Percentiles rank a stretch among this genome's conserved stretches.
These are phyloP conservation scores for Podospora anserina DNA, from an alignment of 495 filamentous ascomycete species.

Conservation along the genomic window DNA sequence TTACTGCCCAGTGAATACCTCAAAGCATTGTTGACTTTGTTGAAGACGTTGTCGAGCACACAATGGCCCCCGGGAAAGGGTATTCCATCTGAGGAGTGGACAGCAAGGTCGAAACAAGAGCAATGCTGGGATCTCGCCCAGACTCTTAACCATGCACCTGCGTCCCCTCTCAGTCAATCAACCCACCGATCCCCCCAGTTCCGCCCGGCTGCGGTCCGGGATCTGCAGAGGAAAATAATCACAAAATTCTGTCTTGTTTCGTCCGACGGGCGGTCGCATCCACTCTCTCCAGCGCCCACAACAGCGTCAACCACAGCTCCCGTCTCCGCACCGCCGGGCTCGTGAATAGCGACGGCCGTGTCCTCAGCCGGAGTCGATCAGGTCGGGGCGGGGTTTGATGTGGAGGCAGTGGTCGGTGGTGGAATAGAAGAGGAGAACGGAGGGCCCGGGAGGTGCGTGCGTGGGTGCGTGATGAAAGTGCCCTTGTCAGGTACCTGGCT, in stretches of 20 bases:
- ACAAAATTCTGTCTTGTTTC: not conserved
- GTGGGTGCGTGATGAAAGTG: slow-evolving; percentile 3
- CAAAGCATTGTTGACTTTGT: slow-evolving; percentile 33
- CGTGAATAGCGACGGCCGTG: not conserved
- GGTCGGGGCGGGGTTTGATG: slow-evolving; percentile 10
- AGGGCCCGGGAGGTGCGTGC: not conserved
- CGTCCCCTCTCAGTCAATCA: not conserved
- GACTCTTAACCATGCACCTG: slow-evolving; percentile 20
- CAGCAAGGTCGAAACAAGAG: slow-evolving; percentile 1
- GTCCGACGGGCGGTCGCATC: not conserved
- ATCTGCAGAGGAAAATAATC: not conserved
- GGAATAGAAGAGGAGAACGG: slow-evolving; percentile 10
- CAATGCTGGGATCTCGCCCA: slow-evolving; percentile 21
- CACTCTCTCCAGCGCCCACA: not conserved
- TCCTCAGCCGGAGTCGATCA: not conserved
- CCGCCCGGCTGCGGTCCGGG: not conserved
- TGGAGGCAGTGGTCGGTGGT: slow-evolving; percentile 7
- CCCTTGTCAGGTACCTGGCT: not conserved
- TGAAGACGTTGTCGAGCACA: slow-evolving; percentile 14
- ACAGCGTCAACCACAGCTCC: not conserved
- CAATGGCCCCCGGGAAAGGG: slow-evolving; percentile 29
- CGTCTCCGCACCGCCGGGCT: not conserved
- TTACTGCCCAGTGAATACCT: slow-evolving; percentile 32
- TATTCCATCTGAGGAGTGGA: slow-evolving; percentile 16
- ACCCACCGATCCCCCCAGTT: slow-evolving; percentile 3